Evolutionary conservation across 1,139 yeast species (phyloP).

Genomic region (Casaregolazyma suthepensis): DNA sequence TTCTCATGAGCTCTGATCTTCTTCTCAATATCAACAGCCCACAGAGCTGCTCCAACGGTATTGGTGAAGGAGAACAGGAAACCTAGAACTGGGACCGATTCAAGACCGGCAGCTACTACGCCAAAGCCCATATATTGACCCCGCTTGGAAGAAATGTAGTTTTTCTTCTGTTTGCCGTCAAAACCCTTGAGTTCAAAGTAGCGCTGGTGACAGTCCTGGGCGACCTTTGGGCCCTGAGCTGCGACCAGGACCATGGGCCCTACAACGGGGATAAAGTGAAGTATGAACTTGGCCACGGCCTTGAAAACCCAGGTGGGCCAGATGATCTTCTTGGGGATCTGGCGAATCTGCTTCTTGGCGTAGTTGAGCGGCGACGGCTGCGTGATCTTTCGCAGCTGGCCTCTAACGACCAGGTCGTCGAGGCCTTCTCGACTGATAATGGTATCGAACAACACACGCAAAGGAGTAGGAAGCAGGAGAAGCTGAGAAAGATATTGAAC

Average conservation of each 20-base stretch:
- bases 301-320: slow-evolving; percentile 35
- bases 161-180: slow-evolving; percentile 36
- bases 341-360: slow-evolving; percentile 23
- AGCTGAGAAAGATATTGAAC: slow-evolving; percentile 46
- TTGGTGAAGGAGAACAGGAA: slow-evolving; percentile 60
- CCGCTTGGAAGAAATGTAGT: slow-evolving; percentile 27
- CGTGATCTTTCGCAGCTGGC: slow-evolving; percentile 38
- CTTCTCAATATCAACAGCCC: slow-evolving; percentile 43
- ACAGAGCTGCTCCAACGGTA: slow-evolving; percentile 65
- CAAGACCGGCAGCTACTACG: slow-evolving; percentile 50
- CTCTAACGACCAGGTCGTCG: slow-evolving; percentile 45
- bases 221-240: slow-evolving; percentile 55
- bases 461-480: slow-evolving; percentile 53
- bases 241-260: slow-evolving; percentile 55
- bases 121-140: slow-evolving; percentile 48
- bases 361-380: slow-evolving; percentile 25
- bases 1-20: slow-evolving; percentile 3
- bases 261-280: slow-evolving; percentile 52
- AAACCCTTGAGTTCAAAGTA: slow-evolving; percentile 58
- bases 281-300: slow-evolving; percentile 30
- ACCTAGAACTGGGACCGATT: slow-evolving; percentile 55
- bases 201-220: slow-evolving; percentile 49
- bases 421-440: slow-evolving; percentile 45
- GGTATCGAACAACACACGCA: slow-evolving; percentile 51
- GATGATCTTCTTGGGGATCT: slow-evolving; percentile 28